These are phyloP conservation scores for cucumber (Cucumis sativus) DNA, from an alignment of 306 rosid genomes.

Conservation along the genomic window DNA sequence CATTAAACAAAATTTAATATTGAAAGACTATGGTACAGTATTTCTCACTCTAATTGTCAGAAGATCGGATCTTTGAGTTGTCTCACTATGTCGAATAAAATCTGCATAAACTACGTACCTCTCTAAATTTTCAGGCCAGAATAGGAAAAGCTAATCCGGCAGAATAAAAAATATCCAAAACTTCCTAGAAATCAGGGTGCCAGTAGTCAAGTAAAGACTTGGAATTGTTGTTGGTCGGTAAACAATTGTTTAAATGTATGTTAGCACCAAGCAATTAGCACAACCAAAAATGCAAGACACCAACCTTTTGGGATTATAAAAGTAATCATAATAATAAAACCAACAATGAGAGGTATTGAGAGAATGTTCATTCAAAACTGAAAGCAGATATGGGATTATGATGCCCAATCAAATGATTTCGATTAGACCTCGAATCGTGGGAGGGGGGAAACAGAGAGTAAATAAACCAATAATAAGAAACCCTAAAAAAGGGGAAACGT, in stretches of 20 bases:
- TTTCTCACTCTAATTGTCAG: neutral
- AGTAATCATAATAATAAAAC: neutral
- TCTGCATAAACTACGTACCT: neutral
- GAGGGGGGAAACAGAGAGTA: neutral
- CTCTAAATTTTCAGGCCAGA: neutral
- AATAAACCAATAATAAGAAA: neutral
- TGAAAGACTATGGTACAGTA: neutral
- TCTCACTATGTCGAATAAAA: neutral
- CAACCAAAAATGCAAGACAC: neutral
- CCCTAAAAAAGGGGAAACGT: neutral
- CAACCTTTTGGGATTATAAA: neutral
- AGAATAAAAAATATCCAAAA: neutral
- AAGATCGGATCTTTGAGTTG: too few species aligned
- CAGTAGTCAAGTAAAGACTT: neutral
- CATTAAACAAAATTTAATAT: neutral
- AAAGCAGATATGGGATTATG: neutral
- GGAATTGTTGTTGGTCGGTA: neutral
- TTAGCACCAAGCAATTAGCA: neutral
- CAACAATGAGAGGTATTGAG: neutral
- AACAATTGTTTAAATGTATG: neutral
- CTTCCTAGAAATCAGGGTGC: neutral
- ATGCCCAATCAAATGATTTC: neutral
- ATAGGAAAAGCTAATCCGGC: neutral
- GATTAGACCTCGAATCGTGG: too few species aligned
- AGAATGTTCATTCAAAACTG: neutral